phyloP scores from a whole-genome alignment of 306 rosid species.

The Acmispon strigosus region DNA sequence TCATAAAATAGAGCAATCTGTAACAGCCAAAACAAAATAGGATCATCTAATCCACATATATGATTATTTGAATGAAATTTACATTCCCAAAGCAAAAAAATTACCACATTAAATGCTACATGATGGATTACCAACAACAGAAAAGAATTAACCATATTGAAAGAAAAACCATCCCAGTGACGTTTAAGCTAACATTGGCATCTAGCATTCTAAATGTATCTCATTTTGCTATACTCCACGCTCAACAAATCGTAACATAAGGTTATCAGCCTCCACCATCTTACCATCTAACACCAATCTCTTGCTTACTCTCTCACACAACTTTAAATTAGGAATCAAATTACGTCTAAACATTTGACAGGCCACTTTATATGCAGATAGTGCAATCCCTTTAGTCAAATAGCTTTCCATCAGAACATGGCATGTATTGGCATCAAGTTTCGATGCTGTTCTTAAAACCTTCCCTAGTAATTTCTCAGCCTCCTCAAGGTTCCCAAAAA shows the following conservation, averaged over 20 bases:
- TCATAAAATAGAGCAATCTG: too few species aligned
- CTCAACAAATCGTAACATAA: slow-evolving; percentile 70
- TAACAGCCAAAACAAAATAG: too few species aligned
- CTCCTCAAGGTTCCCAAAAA: slow-evolving; percentile 61
- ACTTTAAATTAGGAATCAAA: slow-evolving; percentile 69
- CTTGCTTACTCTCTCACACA: slow-evolving; percentile 72
- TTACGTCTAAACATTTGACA: slow-evolving; percentile 78
- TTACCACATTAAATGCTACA: background rate
- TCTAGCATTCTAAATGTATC: slow-evolving; percentile 22
- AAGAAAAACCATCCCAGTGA: background rate
- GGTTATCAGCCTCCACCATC: slow-evolving; percentile 69
- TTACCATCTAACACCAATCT: slow-evolving; percentile 53
- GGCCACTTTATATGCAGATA: slow-evolving; percentile 78
- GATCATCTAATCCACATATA: too few species aligned
- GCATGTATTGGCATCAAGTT: slow-evolving; percentile 67
- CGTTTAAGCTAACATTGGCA: background rate
- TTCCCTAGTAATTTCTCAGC: slow-evolving; percentile 67
- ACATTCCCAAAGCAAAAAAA: background rate
- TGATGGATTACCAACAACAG: slow-evolving; percentile 6
- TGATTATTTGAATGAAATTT: background rate
- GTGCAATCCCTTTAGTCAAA: slow-evolving; percentile 49
- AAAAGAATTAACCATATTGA: background rate
- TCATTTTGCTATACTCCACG: slow-evolving; percentile 50
- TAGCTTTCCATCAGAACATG: slow-evolving; percentile 71
- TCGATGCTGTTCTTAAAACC: slow-evolving; percentile 89